Base-by-base conservation (phyloP, 78 protist genomes). In the Tieghemostelium lacteum region DNA sequence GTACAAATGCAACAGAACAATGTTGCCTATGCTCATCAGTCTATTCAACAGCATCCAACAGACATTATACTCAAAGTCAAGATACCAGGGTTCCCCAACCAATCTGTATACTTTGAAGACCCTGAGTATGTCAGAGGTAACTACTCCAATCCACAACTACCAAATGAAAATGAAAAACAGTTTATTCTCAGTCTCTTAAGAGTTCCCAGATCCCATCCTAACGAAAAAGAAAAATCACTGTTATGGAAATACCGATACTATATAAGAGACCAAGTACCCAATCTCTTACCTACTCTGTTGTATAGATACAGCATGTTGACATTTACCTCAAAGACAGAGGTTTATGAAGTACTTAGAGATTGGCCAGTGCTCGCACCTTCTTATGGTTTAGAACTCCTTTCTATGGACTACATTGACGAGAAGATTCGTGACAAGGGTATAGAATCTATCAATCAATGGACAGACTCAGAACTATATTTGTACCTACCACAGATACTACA, bases 361-460 rank as follows among this genome's bases (percentile, higher is more conserved):
- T 83, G 91, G 78, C 91, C 91, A 69, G 17, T 37, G 0, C 17
- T 83, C 2, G 64, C 50, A 19, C 78, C 91, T 2, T 33, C 37
- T 6, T 70, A 14, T 69, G 91, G 91, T 16, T 22, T 83, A 0
- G 91, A 83, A 45, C 33, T 83, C n/a, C 55, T 83, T 4, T 34
- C 62, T 29, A 22, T 40, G 42, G 91, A 83, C 28, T 83, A 69
- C 34, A 69, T 69, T 3, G 91, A 83, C 55, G 50, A 73, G 7
- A 69, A 36, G 28, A 22, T 83, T 10, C 42, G 91, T 42, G 78
- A 83, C 3, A 70, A 67, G 1, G 91, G 91, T 33, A 52, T 83
- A 33, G 72, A 58, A 42, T 83, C 91, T 5, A 83, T 83, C 33
- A 83, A 83, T 31, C 58, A 52, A 58, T 83, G 91, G 91, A n/a